phyloP scores from a whole-genome alignment of 768 basidiomycete genomes.

The Pulveroboletus sp. region DNA sequence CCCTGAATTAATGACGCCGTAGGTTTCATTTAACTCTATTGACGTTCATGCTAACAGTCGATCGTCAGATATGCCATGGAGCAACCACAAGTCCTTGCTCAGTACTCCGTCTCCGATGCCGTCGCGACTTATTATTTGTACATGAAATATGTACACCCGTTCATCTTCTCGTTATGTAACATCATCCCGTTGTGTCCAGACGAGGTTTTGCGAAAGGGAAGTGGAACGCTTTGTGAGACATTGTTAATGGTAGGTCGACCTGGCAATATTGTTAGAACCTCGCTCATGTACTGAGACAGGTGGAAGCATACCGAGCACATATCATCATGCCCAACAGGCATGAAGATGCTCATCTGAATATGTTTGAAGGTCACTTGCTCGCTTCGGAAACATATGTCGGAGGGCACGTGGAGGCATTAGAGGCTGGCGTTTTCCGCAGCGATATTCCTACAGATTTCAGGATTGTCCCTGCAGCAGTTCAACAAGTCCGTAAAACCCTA shows the following conservation, averaged over 20 bases:
- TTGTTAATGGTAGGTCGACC: conserved; percentile 78
- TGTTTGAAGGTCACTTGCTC: conserved; percentile 95
- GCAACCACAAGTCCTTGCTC: conserved; percentile 89
- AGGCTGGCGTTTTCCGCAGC: conserved; percentile 96
- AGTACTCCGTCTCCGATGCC: conserved; percentile 99
- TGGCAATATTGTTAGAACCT: not conserved
- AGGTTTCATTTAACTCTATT: conserved; percentile 28
- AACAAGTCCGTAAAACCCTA: conserved; percentile 53
- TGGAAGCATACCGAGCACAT: conserved; percentile 86
- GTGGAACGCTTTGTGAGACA: conserved; percentile 95
- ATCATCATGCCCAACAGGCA: conserved; percentile 99
- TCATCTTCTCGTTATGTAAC: conserved; percentile 98
- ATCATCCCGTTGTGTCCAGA: conserved; percentile 97
- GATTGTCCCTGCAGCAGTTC: conserved; percentile 80
- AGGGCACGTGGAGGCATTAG: conserved; percentile 96
- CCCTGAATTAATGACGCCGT: conserved; percentile 99
- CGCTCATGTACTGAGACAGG: conserved; percentile 45
- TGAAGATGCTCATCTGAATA: conserved; percentile 85
- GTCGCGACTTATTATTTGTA: conserved; percentile 99
- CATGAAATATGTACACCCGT: conserved; percentile 99
- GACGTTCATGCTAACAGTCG: not conserved
- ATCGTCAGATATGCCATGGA: conserved; percentile 83
- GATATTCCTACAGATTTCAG: conserved; percentile 96
- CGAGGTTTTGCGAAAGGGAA: conserved; percentile 93
- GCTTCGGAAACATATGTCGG: conserved; percentile 98